Percentiles rank a stretch among this genome's conserved stretches.
phyloP scores from a whole-genome alignment of 2,329 filamentous ascomycete genomes.

The Phialophora expanda region DNA sequence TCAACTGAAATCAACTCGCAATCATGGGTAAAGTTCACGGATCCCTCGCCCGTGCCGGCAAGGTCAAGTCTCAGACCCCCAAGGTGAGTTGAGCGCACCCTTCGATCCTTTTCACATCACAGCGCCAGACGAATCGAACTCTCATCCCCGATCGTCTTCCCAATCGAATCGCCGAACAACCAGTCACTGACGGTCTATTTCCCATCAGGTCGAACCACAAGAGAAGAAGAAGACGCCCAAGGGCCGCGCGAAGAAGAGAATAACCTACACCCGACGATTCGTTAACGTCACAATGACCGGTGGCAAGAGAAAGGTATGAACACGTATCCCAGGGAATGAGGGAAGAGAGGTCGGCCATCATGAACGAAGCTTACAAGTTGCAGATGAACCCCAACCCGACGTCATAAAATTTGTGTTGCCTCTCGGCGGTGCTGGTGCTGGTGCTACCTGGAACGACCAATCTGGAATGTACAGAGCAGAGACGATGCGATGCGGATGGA shows the following conservation, averaged over 20 bases:
- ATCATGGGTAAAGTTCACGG: constrained; percentile 89
- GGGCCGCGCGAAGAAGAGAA: constrained; percentile 96
- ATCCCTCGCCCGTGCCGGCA: constrained; percentile 89
- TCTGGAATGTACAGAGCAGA: constrained; percentile 10
- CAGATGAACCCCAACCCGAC: constrained; percentile 39
- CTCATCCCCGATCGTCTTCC: neutral
- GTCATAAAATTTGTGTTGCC: constrained; percentile 24
- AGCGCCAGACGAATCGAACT: constrained; percentile 19
- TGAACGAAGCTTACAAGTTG: constrained; percentile 1
- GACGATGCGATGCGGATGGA: neutral
- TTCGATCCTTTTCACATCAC: constrained; percentile 22
- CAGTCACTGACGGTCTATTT: constrained; percentile 14
- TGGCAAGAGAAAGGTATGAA: constrained; percentile 93
- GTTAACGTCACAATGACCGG: constrained; percentile 97
- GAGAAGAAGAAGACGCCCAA: constrained; percentile 98
- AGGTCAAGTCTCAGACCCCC: constrained; percentile 94
- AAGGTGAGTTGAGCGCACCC: constrained; percentile 66
- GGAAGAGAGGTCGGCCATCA: neutral
- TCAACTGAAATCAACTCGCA: constrained; percentile 48
- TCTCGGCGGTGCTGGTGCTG: neutral
- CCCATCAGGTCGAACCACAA: constrained; percentile 74
- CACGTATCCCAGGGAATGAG: neutral
- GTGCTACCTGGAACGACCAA: neutral
- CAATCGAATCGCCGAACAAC: constrained; percentile 27
- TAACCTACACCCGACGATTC: constrained; percentile 95